Evolutionary conservation across 2,329 filamentous ascomycete genomes (phyloP), one percentile per base, ranked within the genome.

Genomic region (Claviceps monticola): DNA sequence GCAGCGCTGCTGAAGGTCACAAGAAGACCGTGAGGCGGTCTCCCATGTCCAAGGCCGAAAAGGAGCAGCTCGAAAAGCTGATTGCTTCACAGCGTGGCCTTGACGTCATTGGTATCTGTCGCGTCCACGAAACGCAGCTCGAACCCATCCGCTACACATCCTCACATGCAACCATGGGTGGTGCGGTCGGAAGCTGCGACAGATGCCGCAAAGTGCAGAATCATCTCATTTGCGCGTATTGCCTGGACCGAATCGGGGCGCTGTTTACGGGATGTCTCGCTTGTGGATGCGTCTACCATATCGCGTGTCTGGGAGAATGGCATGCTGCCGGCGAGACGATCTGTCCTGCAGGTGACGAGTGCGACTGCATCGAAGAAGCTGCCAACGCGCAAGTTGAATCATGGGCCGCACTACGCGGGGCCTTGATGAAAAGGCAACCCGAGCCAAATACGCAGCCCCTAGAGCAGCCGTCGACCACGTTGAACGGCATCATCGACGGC

Each of bases 331-430:
- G 76, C 21, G 77, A 80, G 62, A 73, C 66, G 1, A 64, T 74
- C 46, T 84, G 81, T 52, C 78, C 80, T 0, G 80, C 78, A 0
- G 80, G 80, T 1, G 81, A 83, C 59, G 81, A 83, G 60, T 84
- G 81, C 59, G 70, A 77, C 53, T 84, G 81, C 57, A 70, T 75
- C 0, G 70, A 75, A 14, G 75, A 82, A 55, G 79, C 80, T 1
- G 70, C 68, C 52, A 72, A 68, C 46, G 79, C 78, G 1, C 70
- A 79, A 42, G 74, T 83, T 8, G 80, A 83, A 62, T 79, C 76
- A 19, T 82, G 80, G 76, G 73, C 74, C 0, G 78, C 77, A 3
- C 59, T 70, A 0, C 62, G 65, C 37, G 66, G 64, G 6, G 67
- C 64, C 11, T 63, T 70, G 62, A 60, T 65, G 50, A 71, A 65